phyloP scores from a whole-genome alignment of 1,284 basidiomycete genomes.

The Porogramme epimiltina region DNA sequence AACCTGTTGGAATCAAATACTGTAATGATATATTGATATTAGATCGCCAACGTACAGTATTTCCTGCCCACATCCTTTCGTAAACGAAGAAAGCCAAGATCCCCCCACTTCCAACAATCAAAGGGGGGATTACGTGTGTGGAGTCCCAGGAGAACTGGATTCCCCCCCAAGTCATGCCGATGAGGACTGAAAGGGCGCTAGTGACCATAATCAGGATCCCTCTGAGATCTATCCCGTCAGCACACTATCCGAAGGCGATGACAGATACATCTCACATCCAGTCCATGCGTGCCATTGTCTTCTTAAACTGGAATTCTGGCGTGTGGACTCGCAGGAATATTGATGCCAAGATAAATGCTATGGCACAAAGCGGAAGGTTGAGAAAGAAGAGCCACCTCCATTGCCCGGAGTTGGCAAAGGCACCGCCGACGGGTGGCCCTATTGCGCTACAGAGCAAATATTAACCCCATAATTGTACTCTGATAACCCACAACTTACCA shows the following conservation, averaged over 20 bases:
- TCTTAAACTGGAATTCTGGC: constrained; percentile 27
- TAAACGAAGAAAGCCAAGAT: constrained; percentile 12
- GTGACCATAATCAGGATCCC: constrained; percentile 14
- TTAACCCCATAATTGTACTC: not conserved
- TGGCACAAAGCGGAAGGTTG: constrained; percentile 40
- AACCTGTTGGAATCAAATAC: constrained; percentile 21
- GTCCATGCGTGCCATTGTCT: constrained; percentile 37
- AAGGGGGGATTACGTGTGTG: constrained; percentile 9
- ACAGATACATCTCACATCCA: constrained; percentile 39
- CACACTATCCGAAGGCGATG: not conserved
- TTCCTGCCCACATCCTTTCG: constrained; percentile 3
- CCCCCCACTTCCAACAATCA: constrained; percentile 19
- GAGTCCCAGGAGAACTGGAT: constrained; percentile 14
- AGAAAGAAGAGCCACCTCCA: constrained; percentile 26
- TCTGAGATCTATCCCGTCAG: not conserved
- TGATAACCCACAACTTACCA: not conserved
- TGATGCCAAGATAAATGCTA: constrained; percentile 37
- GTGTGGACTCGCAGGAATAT: constrained; percentile 32
- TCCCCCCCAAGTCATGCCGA: constrained; percentile 22
- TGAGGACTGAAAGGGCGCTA: constrained; percentile 2
- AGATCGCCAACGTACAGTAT: not conserved
- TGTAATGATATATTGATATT: not conserved
- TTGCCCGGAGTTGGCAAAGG: not conserved
- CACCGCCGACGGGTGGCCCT: not conserved
- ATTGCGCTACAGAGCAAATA: constrained; percentile 5